A percentile compares a stretch with the other conserved stretches of the same genome.
phyloP scores from a whole-genome alignment of 2,329 filamentous ascomycete genomes.

The Aspergillus transmontanensis region DNA sequence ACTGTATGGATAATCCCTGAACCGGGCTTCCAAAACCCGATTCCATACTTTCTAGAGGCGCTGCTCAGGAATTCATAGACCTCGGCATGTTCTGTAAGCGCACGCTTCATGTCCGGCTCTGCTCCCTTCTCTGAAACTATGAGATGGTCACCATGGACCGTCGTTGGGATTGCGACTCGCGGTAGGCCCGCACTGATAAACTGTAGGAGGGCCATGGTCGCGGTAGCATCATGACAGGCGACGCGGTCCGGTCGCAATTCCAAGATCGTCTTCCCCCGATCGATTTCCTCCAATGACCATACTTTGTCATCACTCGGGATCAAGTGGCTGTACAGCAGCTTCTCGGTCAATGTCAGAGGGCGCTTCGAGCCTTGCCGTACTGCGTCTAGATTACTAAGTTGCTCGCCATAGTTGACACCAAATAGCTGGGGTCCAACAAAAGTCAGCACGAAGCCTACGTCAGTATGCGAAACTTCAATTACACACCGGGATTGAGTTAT shows the following conservation, averaged over 20 bases:
- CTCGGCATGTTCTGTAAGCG: constrained; percentile 34
- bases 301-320: constrained; percentile 24
- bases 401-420: no score
- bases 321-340: constrained; percentile 44
- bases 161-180: constrained; percentile 41
- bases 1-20: constrained; percentile 7
- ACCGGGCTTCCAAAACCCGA: constrained; percentile 44
- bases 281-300: constrained; percentile 30
- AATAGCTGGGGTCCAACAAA: no score
- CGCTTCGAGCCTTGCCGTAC: constrained; percentile 8
- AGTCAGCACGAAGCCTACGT: no score
- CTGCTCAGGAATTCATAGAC: constrained; percentile 45
- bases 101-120: constrained; percentile 29
- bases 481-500: no score
- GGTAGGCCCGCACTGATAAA: constrained; percentile 47
- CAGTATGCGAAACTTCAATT: no score
- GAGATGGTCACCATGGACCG: constrained; percentile 46
- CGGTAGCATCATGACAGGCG: constrained; percentile 48
- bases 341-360: constrained; percentile 43
- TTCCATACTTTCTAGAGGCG: constrained; percentile 50
- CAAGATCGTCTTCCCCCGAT: constrained; percentile 42
- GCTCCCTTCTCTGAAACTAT: constrained; percentile 28
- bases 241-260: constrained; percentile 42
- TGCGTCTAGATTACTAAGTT: no score
- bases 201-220: constrained; percentile 47